Conservation (phyloP, 805 yeast genomes). For the Candida awuae region DNA sequence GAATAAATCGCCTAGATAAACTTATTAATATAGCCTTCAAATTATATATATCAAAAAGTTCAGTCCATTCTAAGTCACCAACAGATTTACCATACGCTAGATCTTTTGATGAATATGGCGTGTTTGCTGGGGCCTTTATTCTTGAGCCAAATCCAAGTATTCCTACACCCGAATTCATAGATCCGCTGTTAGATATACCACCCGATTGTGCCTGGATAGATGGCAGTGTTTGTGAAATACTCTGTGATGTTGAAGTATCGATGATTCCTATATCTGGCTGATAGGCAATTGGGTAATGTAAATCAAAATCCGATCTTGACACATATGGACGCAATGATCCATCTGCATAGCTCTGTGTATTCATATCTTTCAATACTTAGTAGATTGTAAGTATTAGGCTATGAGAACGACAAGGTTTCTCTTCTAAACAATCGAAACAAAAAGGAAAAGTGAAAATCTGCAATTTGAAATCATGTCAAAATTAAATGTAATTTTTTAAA, state of each 20-base stretch:
- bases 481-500: no score
- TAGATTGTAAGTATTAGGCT: no score
- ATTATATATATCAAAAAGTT: conserved; percentile 53
- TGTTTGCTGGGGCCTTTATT: conserved; percentile 34
- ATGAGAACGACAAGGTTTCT: no score
- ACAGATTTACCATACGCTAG: conserved; percentile 9
- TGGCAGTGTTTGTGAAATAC: conserved; percentile 29
- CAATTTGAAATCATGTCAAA: no score
- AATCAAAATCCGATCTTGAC: conserved; percentile 26
- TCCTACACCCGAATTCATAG: conserved; percentile 3
- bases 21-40: conserved; percentile 49
- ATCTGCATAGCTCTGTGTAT: conserved; percentile 20
- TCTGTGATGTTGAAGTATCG: conserved; percentile 27
- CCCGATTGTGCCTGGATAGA: conserved; percentile 15
- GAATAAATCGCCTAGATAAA: conserved; percentile 51
- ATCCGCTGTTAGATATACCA: background rate
- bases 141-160: conserved; percentile 13
- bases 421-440: no score
- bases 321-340: conserved; percentile 28
- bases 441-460: background rate
- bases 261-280: conserved; percentile 29
- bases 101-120: conserved; percentile 3
- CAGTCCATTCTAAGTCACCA: conserved; percentile 52
- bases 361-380: no score
- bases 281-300: conserved; percentile 29